Conservation (phyloP, 805 yeast species). For the Kregervanrija pseudodelftensis region DNA sequence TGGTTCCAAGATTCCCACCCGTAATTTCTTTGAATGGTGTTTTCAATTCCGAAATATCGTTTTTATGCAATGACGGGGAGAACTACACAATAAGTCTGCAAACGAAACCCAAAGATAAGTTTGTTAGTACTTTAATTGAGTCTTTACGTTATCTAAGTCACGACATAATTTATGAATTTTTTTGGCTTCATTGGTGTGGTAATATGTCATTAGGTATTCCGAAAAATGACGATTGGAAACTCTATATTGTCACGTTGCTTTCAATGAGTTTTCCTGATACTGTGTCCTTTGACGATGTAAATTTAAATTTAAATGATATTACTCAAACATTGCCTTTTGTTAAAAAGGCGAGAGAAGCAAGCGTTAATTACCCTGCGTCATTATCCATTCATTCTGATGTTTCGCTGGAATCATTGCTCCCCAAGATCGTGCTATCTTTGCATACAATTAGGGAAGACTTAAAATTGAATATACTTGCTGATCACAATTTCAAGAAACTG, state of each 20-base stretch:
- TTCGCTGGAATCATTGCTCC: constrained; percentile 39
- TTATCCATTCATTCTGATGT: constrained; percentile 1
- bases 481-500: constrained; percentile 31
- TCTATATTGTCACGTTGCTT: constrained; percentile 45
- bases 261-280: constrained; percentile 44
- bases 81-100: constrained; percentile 29
- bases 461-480: constrained; percentile 45
- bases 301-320: constrained; percentile 15
- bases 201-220: constrained; percentile 36
- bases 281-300: constrained; percentile 14
- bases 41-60: constrained; percentile 19
- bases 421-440: constrained; percentile 58
- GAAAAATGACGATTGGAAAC: constrained; percentile 49
- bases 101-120: constrained; percentile 37
- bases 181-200: constrained; percentile 60
- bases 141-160: constrained; percentile 50
- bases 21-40: constrained; percentile 17
- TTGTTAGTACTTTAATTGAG: constrained; percentile 39
- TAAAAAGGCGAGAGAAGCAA: constrained; percentile 9
- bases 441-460: constrained; percentile 77
- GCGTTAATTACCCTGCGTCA: not conserved
- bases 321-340: constrained; percentile 22
- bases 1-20: constrained; percentile 16
- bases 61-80: constrained; percentile 14
- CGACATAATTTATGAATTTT: constrained; percentile 46